Conservation (phyloP, 2,329 filamentous ascomycete genomes). For the Exophiala oligosperma region DNA sequence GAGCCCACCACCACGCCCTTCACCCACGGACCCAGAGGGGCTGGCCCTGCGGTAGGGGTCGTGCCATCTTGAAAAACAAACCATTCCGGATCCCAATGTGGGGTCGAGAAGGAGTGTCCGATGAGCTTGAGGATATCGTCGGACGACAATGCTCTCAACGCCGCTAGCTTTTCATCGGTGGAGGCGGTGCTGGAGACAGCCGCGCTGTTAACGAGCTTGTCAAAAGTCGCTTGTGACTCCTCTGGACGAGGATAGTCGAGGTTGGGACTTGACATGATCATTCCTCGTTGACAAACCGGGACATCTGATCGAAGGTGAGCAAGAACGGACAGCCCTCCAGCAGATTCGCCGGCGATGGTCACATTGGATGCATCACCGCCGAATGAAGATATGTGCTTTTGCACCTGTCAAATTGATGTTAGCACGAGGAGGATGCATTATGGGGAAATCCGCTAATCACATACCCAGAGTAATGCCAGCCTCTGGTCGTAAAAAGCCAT, state of each 20-base stretch:
- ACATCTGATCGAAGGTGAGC: conserved; percentile 14
- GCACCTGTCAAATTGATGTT: conserved; percentile 24
- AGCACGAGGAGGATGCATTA: no score
- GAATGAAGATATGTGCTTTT: conserved; percentile 41
- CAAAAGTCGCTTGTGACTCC: conserved; percentile 15
- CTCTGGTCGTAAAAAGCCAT: conserved; percentile 45
- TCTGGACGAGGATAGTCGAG: conserved; percentile 14
- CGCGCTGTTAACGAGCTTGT: conserved; percentile 10
- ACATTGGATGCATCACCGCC: conserved; percentile 42
- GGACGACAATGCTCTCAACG: conserved; percentile 7
- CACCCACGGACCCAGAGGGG: conserved; percentile 15
- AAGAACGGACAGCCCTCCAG: conserved; percentile 45
- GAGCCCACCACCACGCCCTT: conserved; percentile 12
- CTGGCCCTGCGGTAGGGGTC: conserved; percentile 14
- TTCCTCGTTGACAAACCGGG: conserved; percentile 15
- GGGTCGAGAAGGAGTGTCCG: conserved; percentile 5
- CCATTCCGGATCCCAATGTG: conserved; percentile 16
- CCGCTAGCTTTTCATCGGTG: conserved; percentile 12
- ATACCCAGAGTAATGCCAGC: conserved; percentile 39
- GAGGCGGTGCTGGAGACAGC: conserved; percentile 3
- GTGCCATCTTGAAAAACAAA: conserved; percentile 14
- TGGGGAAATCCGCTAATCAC: neutral
- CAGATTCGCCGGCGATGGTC: conserved; percentile 46
- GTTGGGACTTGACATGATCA: conserved; percentile 15
- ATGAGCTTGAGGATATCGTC: conserved; percentile 7